phyloP scores from a whole-genome alignment of 352 stramenopile species.

The Globisporangium orthogonon region DNA sequence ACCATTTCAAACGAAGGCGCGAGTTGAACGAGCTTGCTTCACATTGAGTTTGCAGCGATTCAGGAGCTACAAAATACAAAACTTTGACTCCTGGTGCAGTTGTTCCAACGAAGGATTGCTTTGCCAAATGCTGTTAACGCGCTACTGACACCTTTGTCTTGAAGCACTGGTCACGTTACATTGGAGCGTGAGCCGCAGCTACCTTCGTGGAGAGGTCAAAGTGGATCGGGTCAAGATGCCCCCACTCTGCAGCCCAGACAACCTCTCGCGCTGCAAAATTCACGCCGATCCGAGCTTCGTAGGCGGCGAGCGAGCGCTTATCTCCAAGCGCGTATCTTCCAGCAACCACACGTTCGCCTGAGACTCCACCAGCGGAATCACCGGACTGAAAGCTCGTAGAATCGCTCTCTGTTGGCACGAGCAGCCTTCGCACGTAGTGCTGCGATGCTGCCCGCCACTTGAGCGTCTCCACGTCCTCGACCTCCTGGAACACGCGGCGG shows the following conservation, averaged over 20 bases:
- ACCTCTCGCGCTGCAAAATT: conserved; percentile 32
- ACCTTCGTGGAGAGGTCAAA: conserved; percentile 36
- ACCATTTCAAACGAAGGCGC: too few species aligned
- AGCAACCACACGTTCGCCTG: neutral
- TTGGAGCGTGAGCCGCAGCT: neutral
- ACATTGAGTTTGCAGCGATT: too few species aligned
- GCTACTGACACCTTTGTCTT: too few species aligned
- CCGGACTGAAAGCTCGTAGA: too few species aligned
- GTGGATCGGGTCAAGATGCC: conserved; percentile 45
- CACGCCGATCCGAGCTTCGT: conserved; percentile 47
- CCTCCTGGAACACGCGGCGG: conserved; percentile 68
- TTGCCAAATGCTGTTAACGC: too few species aligned
- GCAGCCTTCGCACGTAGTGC: conserved; percentile 22
- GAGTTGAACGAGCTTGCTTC: too few species aligned
- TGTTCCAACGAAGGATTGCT: too few species aligned
- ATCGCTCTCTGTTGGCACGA: conserved; percentile 7
- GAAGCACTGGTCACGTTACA: too few species aligned
- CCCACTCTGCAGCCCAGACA: conserved; percentile 54
- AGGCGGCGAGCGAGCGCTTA: conserved; percentile 32
- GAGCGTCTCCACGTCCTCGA: conserved; percentile 33
- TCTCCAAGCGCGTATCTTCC: conserved; percentile 20
- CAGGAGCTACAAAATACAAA: too few species aligned
- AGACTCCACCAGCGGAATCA: too few species aligned
- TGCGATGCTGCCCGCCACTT: conserved; percentile 17
- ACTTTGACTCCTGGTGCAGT: too few species aligned